Evolutionary conservation across 768 basidiomycete genomes (phyloP), one percentile per base, ranked within the genome.

Genomic region (Boletus vermiculosoides): DNA sequence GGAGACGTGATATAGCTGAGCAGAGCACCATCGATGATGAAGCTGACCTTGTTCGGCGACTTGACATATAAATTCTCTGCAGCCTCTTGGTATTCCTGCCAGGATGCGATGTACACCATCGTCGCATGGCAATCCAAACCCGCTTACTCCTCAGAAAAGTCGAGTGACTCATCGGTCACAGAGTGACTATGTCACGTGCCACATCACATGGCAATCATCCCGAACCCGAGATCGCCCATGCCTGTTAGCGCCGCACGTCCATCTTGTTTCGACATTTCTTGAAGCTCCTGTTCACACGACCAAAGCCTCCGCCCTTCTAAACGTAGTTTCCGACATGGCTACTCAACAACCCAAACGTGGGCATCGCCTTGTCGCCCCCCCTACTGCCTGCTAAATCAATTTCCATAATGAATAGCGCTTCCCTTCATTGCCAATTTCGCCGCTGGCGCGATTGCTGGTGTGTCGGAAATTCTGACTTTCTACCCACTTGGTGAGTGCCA

Each of bases 391-490:
- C 30, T 52, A 13, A 61, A 36, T 23, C 54, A 55, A 51, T 61
- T 44, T 11, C 44, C 12, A 59, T 45, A 54, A 52, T 55, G 15
- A 56, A 50, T 40, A 94, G 92, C 91, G 30, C 79, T 93, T 46
- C 92, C 92, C 1, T 94, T 94, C 75, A 67, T 82, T 54, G 90
- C 94, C 60, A 97, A 92, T 67, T 98, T 99, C 68, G 82, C 87
- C 1, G 94, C 96, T 0, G 97, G 97, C 45, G 97, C 96, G 5
- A 94, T 98, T 65, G 97, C 97, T 60, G 96, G 96, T 55, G 84
- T 92, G 60, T 87, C 88, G 5, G 86, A 88, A 69, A 89, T 90
- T 60, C 73, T 90, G 57, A 90, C 90, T 5, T 92, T 94, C 69
- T 95, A 94, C 64, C 92, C 94, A 56, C 86, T 95, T 59, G 93